These are phyloP conservation scores for Cadophora luteo-olivacea DNA, from an alignment of 2,329 filamentous ascomycete species.

Conservation along the genomic window DNA sequence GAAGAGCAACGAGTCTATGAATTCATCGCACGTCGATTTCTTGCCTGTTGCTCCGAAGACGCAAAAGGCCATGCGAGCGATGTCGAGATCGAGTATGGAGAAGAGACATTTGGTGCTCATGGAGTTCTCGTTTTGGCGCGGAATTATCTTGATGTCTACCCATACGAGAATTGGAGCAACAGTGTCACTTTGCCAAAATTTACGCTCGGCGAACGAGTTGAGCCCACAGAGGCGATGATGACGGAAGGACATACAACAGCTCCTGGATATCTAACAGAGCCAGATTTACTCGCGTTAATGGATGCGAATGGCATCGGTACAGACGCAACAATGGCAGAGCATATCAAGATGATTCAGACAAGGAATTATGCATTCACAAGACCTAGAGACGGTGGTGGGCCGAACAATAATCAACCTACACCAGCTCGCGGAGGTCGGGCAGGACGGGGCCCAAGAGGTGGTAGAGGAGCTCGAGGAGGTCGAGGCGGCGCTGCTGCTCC, in stretches of 20 bases:
- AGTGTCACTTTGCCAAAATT: slow-evolving; percentile 84
- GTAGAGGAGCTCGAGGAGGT: slow-evolving; percentile 42
- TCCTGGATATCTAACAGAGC: slow-evolving; percentile 89
- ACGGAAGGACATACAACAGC: slow-evolving; percentile 88
- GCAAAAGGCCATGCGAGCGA: slow-evolving; percentile 89
- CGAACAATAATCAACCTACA: slow-evolving; percentile 36
- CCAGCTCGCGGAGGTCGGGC: slow-evolving; percentile 46
- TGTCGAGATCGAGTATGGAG: slow-evolving; percentile 82
- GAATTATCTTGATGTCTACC: slow-evolving; percentile 95
- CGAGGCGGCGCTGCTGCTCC: slow-evolving; percentile 45
- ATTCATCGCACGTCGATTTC: slow-evolving; percentile 88
- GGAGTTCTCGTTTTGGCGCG: slow-evolving; percentile 85
- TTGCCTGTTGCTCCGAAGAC: slow-evolving; percentile 95
- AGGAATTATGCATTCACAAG: slow-evolving; percentile 81
- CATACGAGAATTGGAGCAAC: slow-evolving; percentile 96
- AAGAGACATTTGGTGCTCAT: slow-evolving; percentile 81
- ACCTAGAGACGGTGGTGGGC: slow-evolving; percentile 49
- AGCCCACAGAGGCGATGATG: slow-evolving; percentile 88
- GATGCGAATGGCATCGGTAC: slow-evolving; percentile 98
- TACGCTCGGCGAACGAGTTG: slow-evolving; percentile 78
- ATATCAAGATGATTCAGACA: slow-evolving; percentile 94
- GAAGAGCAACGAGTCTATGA: slow-evolving; percentile 85
- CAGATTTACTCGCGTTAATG: slow-evolving; percentile 95
- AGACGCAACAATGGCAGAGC: slow-evolving; percentile 98
- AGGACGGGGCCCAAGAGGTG: slow-evolving; percentile 50